Base-by-base conservation (phyloP, 1,284 basidiomycete genomes). In the Boletellus deceptivus region DNA sequence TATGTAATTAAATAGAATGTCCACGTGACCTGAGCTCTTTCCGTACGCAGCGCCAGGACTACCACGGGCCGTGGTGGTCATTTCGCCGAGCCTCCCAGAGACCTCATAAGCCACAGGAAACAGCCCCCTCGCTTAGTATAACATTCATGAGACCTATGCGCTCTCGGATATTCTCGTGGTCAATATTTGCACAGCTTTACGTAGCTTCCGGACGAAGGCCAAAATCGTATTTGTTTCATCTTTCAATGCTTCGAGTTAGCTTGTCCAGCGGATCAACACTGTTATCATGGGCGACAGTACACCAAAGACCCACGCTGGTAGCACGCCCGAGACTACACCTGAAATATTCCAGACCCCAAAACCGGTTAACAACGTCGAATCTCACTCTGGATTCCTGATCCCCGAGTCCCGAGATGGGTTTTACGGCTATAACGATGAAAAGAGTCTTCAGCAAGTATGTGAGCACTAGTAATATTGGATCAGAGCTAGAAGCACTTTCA, bases 381-480 rank as follows among this genome's bases (percentile, higher is more conserved):
- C 54, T 49, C 53, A 22, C 48, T 43, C 54, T 25, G 68, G 64
- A 7, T 57, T 86, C n/a, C 61, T 73, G 41, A 80, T 83, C 27
- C 81, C 84, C 1, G 75, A 83, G 59, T 67, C 79, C 7, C 75
- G 78, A 54, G 84, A 88, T 62, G 85, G 83, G 0, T 90, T 83
- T 68, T 90, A 86, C 64, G 83, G 83, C 4, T 90, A 90, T 65
- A 75, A 74, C 24, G 87, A 90, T 57, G 88, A 90, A 70, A 87
- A 84, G 61, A 82, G 72, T 39, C 73, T 85, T 39, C 80, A 83
- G 58, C 86, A 87, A 58, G 88, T 89, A 72, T 58, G 81, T 75
- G 24, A 35, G 49, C 24, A 9, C 14, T 17, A 17, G 35, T 38
- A 22, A 33, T 22, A 16, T 48, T 27, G 17, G 10, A 39, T 31